Evolutionary conservation across 345 rosid genomes (phyloP).

Genomic region (Laguncularia racemosa): DNA sequence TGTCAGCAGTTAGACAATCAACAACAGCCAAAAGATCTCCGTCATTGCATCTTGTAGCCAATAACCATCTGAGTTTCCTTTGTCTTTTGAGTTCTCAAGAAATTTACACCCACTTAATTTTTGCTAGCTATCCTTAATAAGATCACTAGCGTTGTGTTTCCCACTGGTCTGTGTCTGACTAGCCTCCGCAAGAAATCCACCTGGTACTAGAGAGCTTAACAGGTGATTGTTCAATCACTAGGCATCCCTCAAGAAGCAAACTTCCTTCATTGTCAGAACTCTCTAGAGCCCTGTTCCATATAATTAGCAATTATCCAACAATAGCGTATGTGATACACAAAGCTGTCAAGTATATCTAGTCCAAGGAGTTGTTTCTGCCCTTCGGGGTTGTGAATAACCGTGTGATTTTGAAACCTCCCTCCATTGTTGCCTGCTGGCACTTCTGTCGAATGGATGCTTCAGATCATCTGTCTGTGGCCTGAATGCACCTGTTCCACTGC

Average conservation of each 20-base stretch:
- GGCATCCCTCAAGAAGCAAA: too few relatives aligned
- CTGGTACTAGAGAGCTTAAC: too few relatives aligned
- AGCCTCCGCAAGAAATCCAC: too few relatives aligned
- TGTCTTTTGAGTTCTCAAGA: neutral
- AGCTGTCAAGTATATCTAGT: constrained; percentile 32
- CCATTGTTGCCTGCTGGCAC: constrained; percentile 35
- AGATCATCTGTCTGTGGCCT: constrained; percentile 38
- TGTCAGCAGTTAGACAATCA: neutral
- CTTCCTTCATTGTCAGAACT: too few relatives aligned
- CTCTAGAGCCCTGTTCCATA: too few relatives aligned
- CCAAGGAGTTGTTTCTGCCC: constrained; percentile 35
- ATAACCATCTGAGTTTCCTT: too few relatives aligned
- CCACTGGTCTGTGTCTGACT: too few relatives aligned
- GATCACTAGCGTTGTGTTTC: neutral
- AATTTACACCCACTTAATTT: neutral
- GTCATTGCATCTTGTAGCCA: too few relatives aligned
- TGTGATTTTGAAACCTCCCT: constrained; percentile 44
- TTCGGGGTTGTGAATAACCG: constrained; percentile 21
- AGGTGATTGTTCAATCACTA: too few relatives aligned
- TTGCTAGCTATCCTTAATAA: neutral
- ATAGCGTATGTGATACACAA: neutral
- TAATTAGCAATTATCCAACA: too few relatives aligned
- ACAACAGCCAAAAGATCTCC: too few relatives aligned
- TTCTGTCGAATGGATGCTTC: constrained; percentile 46
- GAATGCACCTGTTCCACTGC: constrained; percentile 38